Evolutionary conservation across 139 green algal genomes (phyloP), one percentile per base, ranked within the genome.

Genomic region (Eudorina sp.): DNA sequence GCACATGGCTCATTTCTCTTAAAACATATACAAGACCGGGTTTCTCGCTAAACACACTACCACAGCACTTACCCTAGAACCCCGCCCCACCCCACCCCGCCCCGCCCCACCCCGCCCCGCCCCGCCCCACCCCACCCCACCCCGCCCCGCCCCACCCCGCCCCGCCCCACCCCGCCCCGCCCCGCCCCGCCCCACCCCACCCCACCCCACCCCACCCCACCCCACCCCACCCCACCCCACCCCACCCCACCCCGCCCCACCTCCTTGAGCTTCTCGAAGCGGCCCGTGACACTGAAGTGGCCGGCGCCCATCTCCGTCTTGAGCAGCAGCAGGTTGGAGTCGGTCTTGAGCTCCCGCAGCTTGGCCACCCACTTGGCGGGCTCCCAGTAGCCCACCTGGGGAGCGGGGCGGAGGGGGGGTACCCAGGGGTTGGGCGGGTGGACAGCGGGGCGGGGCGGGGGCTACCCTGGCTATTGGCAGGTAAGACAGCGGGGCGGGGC

Each of bases 301-400:
- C 94, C 93, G 0, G 90, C 92, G 11, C 91, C 89, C 92, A 96
- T 84, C 79, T 96, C 89, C 21, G 88, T 92, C 90, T 97, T 98
- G 80, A 97, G 88, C 75, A 97, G 83, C 70, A 96, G 90, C 88
- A 96, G 88, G n/a, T 92, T 91, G 25, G 84, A 43, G 81, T 91
- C 84, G 4, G 89, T 92, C 66, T 93, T 92, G 29, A 85, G 34
- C 16, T 93, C 89, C 3, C 97, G 92, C 89, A 99, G 82, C 86
- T 95, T 95, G 29, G 96, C 95, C 51, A 98, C 96, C 64, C 93
- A 97, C 91, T 99, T 99, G 81, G 95, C 95, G 0, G 95, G 94
- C 91, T 94, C 92, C 93, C 94, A 96, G 86, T 95, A 96, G 29
- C 90, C 91, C 27, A 95, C 83, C 69, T 80, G 69, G 3, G 13